Base-by-base conservation (phyloP, 1,284 basidiomycete genomes). In the Austroboletus niveus region DNA sequence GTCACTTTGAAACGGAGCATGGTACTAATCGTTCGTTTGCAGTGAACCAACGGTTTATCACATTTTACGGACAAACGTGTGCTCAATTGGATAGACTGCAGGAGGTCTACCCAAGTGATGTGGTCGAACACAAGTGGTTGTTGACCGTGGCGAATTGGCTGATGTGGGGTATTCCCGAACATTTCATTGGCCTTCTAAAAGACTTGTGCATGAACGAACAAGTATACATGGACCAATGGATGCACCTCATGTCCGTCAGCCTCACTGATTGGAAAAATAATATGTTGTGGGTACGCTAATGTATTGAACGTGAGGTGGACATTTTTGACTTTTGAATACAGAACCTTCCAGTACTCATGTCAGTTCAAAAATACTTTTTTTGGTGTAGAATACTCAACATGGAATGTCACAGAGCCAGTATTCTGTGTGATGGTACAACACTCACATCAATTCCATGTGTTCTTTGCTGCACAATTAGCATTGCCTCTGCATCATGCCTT, bases 211-310 rank as follows among this genome's bases (percentile, higher is more conserved):
- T 60, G 5, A 71, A 72, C 20, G 57, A 69, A 22, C 59, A 66
- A 40, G 65, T 73, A 20, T 72, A 71, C 9, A 59, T 51, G 0
- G 69, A 71, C 29, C 59, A 69, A 2, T 71, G 71, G 69, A 52
- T 60, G 10, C 46, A 34, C 11, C 69, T 69, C 50, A 51, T 72
- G 36, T 57, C 59, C 3, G 15, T 35, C 2, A 60, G 59, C 10
- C 49, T 68, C 14, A 36, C 53, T 6, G 71, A 72, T 44, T 70
- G 71, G 71, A 57, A 54, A 9, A 51, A 29, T 29, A 58, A 52
- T 41, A n/a, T 68, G 5, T 55, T 57, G 47, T 64, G 59, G 68
- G 66, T 68, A 52, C 48, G 66, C 31, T 10, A 20, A 4, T 14
- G 1, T 5, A 29, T 31, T 34, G 11, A 22, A 1, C 14, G 5